These are phyloP conservation scores for Nicotiana obtusifolia DNA, from an alignment of 257 asterid species.

Conservation along the genomic window DNA sequence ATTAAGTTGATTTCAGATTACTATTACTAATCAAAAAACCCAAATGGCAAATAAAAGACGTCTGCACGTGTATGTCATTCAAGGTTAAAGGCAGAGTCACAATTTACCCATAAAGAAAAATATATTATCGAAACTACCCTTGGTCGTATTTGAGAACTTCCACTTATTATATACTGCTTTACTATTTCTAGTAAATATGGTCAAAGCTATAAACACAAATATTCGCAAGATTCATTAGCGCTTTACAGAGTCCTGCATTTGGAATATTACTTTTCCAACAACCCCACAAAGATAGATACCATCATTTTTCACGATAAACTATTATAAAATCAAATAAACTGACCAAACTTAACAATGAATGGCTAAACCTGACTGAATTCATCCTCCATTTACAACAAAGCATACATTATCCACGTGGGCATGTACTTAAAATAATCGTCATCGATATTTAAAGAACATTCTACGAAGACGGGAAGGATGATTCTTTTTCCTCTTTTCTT, in stretches of 20 bases:
- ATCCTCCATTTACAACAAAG: conserved; percentile 4
- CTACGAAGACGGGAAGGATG: background rate
- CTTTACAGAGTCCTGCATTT: background rate
- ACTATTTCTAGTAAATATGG: too few species aligned
- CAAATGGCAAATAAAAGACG: too few species aligned
- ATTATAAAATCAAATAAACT: background rate
- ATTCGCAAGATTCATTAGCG: background rate
- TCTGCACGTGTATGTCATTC: too few species aligned
- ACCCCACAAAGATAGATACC: too few species aligned
- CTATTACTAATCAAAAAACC: too few species aligned
- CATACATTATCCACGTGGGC: background rate
- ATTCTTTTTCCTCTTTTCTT: background rate
- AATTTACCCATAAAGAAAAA: too few species aligned
- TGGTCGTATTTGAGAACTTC: too few species aligned
- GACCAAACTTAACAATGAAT: background rate
- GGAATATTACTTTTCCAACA: background rate
- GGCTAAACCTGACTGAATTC: background rate
- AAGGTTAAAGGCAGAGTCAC: too few species aligned
- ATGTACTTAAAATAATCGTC: background rate
- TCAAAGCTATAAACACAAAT: too few species aligned
- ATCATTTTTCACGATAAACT: background rate
- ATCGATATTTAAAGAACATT: background rate
- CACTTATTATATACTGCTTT: too few species aligned
- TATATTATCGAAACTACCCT: too few species aligned
- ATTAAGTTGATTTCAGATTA: too few species aligned